These are phyloP conservation scores for Sarocladium strictum DNA, from an alignment of 2,329 filamentous ascomycete genomes.

Conservation along the genomic window DNA sequence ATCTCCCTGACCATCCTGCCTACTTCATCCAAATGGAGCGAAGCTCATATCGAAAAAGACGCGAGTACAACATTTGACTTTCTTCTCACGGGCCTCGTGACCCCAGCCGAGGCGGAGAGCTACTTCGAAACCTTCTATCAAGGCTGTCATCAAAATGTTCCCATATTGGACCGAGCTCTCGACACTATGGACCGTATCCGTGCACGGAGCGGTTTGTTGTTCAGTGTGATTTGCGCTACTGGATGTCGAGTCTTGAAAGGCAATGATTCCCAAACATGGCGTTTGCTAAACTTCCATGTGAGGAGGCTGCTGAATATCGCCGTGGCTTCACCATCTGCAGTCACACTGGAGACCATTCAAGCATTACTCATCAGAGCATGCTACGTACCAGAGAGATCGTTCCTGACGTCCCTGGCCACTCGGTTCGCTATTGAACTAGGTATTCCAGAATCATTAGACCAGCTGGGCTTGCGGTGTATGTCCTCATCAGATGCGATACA, in stretches of 20 bases:
- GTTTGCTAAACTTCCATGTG: conserved; percentile 36
- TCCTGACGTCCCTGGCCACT: conserved; percentile 43
- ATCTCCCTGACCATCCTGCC: not conserved
- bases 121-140: conserved; percentile 21
- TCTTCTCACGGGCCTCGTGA: conserved; percentile 16
- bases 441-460: conserved; percentile 36
- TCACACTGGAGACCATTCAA: conserved; percentile 42
- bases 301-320: conserved; percentile 37
- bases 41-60: conserved; percentile 15
- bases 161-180: conserved; percentile 20
- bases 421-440: conserved; percentile 43
- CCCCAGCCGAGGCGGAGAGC: conserved; percentile 15
- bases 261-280: conserved; percentile 30
- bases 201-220: conserved; percentile 40
- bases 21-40: conserved; percentile 1
- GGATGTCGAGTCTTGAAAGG: conserved; percentile 40
- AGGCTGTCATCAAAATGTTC: conserved; percentile 22
- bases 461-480: conserved; percentile 22
- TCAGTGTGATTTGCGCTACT: conserved; percentile 45
- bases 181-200: conserved; percentile 41
- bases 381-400: conserved; percentile 45
- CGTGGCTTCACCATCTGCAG: conserved; percentile 17
- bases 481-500: not conserved
- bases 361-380: conserved; percentile 45
- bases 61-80: conserved; percentile 15